Evolutionary conservation across 2,329 filamentous ascomycete species (phyloP), one percentile per base, ranked within the genome.

Genomic region (Clarireedia sp.): DNA sequence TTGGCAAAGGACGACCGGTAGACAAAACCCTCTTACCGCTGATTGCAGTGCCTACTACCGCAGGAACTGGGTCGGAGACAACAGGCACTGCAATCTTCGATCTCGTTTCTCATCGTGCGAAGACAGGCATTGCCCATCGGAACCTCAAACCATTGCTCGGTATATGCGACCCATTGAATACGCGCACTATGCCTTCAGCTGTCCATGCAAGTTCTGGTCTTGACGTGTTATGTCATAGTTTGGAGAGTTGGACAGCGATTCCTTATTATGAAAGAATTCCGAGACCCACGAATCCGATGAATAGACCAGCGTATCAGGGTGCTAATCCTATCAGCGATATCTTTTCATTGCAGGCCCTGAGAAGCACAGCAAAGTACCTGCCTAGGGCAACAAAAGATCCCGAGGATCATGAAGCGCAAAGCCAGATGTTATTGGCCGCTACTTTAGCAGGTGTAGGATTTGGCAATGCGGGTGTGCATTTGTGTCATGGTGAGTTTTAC

Each of bases 61-160:
- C 90, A 7, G 89, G 89, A 44, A 95, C 89, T 0, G 89, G 89
- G 3, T 94, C 89, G 54, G 94, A 99, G 73, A 99, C 94, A 0
- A 99, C 94, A 0, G 95, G 94, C 19, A 99, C 94, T 0, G 95
- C 95, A 51, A 99, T 99, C 72, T 99, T 99, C 70, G 94, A 99
- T 67, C 80, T 99, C 0, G 89, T 95, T 2, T 82, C 86, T 46
- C 90, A 90, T 71, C 86, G 87, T 55, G 90, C 91, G 48, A 99
- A 99, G 76, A 99, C 94, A 0, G 94, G 94, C 51, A 89, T 99
- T 61, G 92, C 94, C 2, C 94, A 97, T 75, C 83, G 95, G 51
- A 95, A 94, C 68, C 79, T 99, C 56, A 99, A 97, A 74, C 94
- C 94, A 1, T 96, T 90, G 0, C 80, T 99, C 6, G 94, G 94